phyloP scores from a whole-genome alignment of 306 rosid genomes.

The Vicia villosa region DNA sequence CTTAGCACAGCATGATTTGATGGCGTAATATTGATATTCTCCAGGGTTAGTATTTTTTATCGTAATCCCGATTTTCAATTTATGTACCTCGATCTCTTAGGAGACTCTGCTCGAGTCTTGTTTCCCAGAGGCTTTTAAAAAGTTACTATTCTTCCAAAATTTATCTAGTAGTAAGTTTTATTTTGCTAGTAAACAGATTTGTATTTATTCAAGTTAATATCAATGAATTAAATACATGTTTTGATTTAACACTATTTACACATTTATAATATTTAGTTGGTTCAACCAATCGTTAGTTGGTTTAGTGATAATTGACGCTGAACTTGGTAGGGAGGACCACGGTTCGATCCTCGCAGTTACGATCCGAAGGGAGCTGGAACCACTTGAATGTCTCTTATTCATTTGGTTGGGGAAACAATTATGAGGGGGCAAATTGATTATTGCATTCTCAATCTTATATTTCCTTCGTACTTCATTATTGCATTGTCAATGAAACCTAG shows the following conservation, averaged over 20 bases:
- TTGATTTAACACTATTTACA: slow-evolving; percentile 12
- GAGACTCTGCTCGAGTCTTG: background rate
- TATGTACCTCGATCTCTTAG: background rate
- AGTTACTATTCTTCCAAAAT: slow-evolving; percentile 32
- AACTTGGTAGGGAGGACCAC: no score
- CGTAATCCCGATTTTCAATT: background rate
- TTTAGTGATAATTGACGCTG: no score
- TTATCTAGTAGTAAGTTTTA: slow-evolving; percentile 22
- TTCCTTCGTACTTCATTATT: no score
- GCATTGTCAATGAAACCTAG: no score
- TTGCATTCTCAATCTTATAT: no score
- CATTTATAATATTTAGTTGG: background rate
- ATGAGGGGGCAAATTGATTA: no score
- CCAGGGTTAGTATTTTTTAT: background rate
- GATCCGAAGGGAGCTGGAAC: no score
- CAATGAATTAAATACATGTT: background rate
- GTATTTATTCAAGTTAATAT: slow-evolving; percentile 8
- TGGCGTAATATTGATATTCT: slow-evolving; percentile 34
- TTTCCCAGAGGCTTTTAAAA: background rate
- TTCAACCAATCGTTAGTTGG: no score
- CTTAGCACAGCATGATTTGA: slow-evolving; percentile 29
- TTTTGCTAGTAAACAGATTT: background rate
- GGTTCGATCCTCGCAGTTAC: no score
- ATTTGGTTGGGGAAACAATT: background rate
- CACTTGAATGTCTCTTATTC: background rate